Evolutionary conservation across 371 early-diverging fungal genomes (phyloP), one percentile per base, ranked within the genome.

Genomic region (Lichtheimia corymbifera): DNA sequence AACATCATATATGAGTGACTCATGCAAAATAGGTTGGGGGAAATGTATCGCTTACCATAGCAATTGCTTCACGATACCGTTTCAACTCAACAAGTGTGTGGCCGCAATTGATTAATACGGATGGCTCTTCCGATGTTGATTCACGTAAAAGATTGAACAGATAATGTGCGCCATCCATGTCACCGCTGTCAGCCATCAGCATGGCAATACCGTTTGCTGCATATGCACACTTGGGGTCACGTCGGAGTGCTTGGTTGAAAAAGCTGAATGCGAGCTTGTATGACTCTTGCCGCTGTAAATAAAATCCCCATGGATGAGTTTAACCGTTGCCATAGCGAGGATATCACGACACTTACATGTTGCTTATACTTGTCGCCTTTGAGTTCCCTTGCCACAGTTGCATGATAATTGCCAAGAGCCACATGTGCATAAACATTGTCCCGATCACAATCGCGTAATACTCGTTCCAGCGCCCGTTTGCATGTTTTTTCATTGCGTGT

Each of bases 171-270:
- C 91, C 89, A 4, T 73, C 71, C 13, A 82, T 69, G 30, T 83
- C 74, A 0, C 90, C 92, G 20, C 77, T 76, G 59, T 94, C 93
- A 43, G 93, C 94, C 61, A 94, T 66, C 2, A 87, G 79, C 30
- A 94, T 92, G 13, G 88, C 91, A 17, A 91, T 76, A 40, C 93
- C 93, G 59, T 91, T 91, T 3, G 89, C 91, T 0, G 93, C 93
- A 57, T 85, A 87, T 0, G 81, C 81, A 57, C 91, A 92, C 47
- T 69, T 79, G 6, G 81, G 80, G 64, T 96, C 94, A 7, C 85
- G 72, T 63, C 83, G 71, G 44, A 97, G 62, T 3, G 89, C 92
- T 67, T 91, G 94, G 30, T 84, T 83, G 66, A 89, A 96, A 64
- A 91, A 94, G 68, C 93, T 90, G 50, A 88, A 70, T 0, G 94